Base-by-base conservation (phyloP, 1,139 yeast genomes). In the Geotrichum fermentans region DNA sequence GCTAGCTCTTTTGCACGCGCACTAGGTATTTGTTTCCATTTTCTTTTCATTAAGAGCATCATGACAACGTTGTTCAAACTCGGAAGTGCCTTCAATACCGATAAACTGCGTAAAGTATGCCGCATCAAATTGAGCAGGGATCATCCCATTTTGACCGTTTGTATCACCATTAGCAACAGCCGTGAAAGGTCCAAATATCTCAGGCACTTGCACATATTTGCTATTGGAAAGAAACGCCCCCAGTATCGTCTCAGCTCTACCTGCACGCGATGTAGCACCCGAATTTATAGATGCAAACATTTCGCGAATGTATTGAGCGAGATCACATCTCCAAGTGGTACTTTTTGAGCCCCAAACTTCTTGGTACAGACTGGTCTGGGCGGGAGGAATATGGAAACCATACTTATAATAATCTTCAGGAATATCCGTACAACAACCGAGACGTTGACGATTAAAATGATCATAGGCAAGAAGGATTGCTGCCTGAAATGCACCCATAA, bases 11-110 rank as follows among this genome's bases (percentile, higher is more conserved):
- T n/a, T n/a, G n/a, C n/a, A n/a, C n/a, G n/a, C n/a, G n/a, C n/a
- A n/a, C n/a, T n/a, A n/a, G n/a, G n/a, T n/a, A n/a, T n/a, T n/a
- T n/a, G n/a, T n/a, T n/a, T n/a, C n/a, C n/a, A n/a, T n/a, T n/a
- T n/a, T n/a, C n/a, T n/a, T n/a, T n/a, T 16, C 39, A 26, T 24
- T 18, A 4, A 38, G 5, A 6, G 41, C 41, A 11, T 26, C 20
- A 18, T 24, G 21, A 33, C 47, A 44, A 6, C n/a, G 42, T 24
- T 44, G 42, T 17, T 44, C 47, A 30, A 37, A 44, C 37, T 44
- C 42, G 7, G 24, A 8, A 7, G 10, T 30, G 20, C 18, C 29
- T 37, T 30, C n/a, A 8, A 20, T 10, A 14, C 7, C 4, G 26
- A 44, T 33, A 8, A 21, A 28, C 21, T 28, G 13, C 5, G 39